Base-by-base conservation (phyloP, 768 basidiomycete genomes). In the Podaxis carcinomalis region DNA sequence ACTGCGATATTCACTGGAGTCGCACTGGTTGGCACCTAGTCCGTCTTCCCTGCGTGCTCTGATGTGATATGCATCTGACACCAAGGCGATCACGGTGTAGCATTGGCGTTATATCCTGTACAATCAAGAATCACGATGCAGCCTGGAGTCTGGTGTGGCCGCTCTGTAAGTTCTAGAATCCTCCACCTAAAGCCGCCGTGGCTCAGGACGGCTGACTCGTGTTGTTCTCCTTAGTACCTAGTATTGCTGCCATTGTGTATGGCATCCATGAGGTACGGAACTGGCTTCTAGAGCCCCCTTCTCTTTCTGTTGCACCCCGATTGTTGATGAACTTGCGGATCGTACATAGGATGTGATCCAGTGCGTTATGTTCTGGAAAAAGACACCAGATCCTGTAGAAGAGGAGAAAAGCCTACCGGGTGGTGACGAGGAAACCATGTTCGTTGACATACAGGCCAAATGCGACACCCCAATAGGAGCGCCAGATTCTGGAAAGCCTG, bases 161-260 rank as follows among this genome's bases (percentile, higher is more conserved):
- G 11, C 5, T 51, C 6, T 35, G 57, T 58, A 50, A 27, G 56
- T 36, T 40, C 54, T 44, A 16, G 47, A 49, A 49, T 13, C 21
- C 23, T 49, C 11, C 9, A 11, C 19, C 25, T 49, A 25, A 49
- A 49, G 40, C 28, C 16, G 1, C 52, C 10, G 21, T 19, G 13
- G 21, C 37, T 14, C 13, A 5, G 52, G 21, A n/a, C 37, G 36
- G 37, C 36, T 54, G 36, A 23, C 21, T 39, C 21, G 21, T 54
- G 52, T 28, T 14, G 9, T 19, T 4, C 37, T 11, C 32, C 40
- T 11, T 25, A 58, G 57, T 58, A 19, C 57, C 57, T 23, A 58
- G 50, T 50, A 50, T 50, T 16, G 39, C 58, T 11, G 58, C 58
- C 27, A n/a, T 59, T 11, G 39, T 59, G 51, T 59, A 59, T 44